These are phyloP conservation scores for Nadsonia starkeyi-henricii DNA, from an alignment of 1,139 yeast species.

Conservation along the genomic window DNA sequence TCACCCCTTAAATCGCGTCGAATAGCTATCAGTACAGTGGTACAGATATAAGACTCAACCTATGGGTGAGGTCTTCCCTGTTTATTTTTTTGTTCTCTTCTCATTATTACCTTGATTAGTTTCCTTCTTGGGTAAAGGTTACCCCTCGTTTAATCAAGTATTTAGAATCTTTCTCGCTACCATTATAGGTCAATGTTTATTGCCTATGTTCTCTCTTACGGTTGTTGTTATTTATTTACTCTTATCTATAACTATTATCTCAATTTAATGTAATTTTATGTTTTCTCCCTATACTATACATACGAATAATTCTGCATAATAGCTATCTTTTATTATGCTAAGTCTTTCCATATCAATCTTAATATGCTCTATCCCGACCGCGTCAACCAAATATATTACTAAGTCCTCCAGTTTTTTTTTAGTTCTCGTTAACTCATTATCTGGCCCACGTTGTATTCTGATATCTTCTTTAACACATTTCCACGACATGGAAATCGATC, in stretches of 20 bases:
- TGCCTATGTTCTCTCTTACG: background rate
- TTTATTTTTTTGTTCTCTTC: background rate
- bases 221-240: background rate
- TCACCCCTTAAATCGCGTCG: background rate
- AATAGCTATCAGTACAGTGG: no score
- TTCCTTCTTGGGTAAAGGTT: no score
- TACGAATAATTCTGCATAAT: background rate
- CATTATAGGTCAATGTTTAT: background rate
- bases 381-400: constrained; percentile 4
- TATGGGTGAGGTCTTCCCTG: background rate
- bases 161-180: no score
- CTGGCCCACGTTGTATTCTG: background rate
- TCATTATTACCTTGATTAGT: background rate
- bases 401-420: constrained; percentile 1
- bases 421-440: background rate
- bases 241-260: background rate
- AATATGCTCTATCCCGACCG: constrained; percentile 1
- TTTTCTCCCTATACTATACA: background rate
- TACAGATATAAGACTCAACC: background rate
- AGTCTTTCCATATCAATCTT: constrained; percentile 5
- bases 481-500: constrained; percentile 21
- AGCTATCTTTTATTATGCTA: background rate
- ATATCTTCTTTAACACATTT: constrained; percentile 8
- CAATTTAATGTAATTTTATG: background rate
- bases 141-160: no score